A percentile compares a stretch with the other conserved stretches of the same genome.
phyloP scores from a whole-genome alignment of 169 alveolate genomes.

The Plasmodium inui region DNA sequence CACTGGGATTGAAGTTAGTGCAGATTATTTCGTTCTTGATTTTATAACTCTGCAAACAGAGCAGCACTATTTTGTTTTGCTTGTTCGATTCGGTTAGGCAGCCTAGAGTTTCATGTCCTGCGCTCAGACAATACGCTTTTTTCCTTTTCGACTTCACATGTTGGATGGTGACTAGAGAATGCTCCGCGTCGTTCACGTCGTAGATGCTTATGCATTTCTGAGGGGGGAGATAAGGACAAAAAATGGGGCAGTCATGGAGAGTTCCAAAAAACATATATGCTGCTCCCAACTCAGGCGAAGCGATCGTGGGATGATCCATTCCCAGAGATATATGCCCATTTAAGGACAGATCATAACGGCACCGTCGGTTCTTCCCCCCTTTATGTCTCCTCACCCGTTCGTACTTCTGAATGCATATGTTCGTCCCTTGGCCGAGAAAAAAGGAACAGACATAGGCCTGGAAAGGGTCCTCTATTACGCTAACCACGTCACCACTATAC shows the following conservation, averaged over 20 bases:
- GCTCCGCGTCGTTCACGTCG: constrained; percentile 13
- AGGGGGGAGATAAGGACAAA: background rate
- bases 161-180: constrained; percentile 11
- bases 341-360: background rate
- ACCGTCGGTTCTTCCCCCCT: background rate
- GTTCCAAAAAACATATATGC: background rate
- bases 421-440: background rate
- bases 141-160: constrained; percentile 20
- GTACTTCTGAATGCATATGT: constrained; percentile 27
- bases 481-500: background rate
- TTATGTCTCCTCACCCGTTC: constrained; percentile 9
- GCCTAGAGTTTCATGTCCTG: constrained; percentile 6
- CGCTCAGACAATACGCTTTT: constrained; percentile 21
- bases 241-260: background rate
- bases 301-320: background rate
- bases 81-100: constrained; percentile 30
- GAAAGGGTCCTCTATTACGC: constrained; percentile 11
- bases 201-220: constrained; percentile 38
- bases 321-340: background rate
- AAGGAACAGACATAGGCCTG: constrained; percentile 14
- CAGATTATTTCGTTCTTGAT: background rate
- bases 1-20: constrained; percentile 15
- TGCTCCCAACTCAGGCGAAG: background rate
- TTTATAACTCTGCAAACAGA: constrained; percentile 27
- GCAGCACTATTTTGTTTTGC: background rate